Evolutionary conservation across 129 eudicot genomes (phyloP), one percentile per base, ranked within the genome.

Genomic region (Solidago caesia): DNA sequence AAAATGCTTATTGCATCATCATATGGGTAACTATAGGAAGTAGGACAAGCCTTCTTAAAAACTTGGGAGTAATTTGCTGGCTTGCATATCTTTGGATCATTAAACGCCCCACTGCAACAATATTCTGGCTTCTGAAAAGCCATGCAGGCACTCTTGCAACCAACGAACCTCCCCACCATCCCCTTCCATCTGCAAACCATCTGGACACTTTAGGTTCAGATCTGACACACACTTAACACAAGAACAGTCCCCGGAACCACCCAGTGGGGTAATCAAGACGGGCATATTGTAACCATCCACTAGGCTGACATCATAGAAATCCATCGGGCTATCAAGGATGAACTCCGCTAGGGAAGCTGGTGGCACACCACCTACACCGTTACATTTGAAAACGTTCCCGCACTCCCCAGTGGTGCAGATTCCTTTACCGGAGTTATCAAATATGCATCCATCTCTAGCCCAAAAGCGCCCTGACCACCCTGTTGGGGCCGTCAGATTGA

Each of bases 391-490:
- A 21, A 21, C 71, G 52, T 81, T 74, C 12, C 89, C 87, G 8
- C 92, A 87, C 84, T 85, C 86, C 4, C 88, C 95, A 1, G 90
- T 81, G 57, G 72, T 7, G 82, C 91, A 86, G 75, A 5, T 67
- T 33, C 88, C 90, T 10, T 41, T 68, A 73, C 86, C 85, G 9
- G 71, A 65, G 14, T 44, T 8, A 65, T 84, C 78, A 12, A 83
- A 83, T 0, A 4, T 33, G 85, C 96, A 89, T 42, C 84, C 84
- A 9, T 59, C 71, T 6, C 91, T 76, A 21, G 82, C 85, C 95
- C 95, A 88, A 55, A 84, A 76, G n/a, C 89, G 84, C 43, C 96
- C 89, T 1, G 91, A 81, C 91, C 96, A 86, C 8, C 80, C 86
- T 15, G 41, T 26, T 15, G 91, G 96, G 4, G 89, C 84, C 4